phyloP scores from a whole-genome alignment of 257 asterid genomes.

The Parsonsia alboflavescens region DNA sequence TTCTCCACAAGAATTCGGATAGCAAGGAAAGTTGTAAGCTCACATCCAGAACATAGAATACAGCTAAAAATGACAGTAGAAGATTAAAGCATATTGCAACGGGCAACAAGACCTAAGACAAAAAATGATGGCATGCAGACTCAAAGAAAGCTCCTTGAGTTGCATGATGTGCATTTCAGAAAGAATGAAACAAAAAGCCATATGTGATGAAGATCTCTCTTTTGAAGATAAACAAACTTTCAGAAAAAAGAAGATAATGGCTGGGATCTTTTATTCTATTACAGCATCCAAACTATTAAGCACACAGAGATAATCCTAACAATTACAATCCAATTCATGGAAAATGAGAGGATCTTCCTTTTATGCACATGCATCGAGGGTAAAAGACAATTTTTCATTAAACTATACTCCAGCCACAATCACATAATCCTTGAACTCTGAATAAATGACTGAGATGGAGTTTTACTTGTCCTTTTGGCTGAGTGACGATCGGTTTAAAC shows the following conservation, averaged over 20 bases:
- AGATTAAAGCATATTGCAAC: not conserved
- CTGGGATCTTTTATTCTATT: not conserved
- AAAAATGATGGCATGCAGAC: not conserved
- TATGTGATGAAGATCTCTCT: not conserved
- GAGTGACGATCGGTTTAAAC: not conserved
- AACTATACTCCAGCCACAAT: not conserved
- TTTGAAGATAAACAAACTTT: not conserved
- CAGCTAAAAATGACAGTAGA: not conserved
- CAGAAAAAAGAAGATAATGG: not conserved
- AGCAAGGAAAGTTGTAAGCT: not conserved
- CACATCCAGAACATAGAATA: not conserved
- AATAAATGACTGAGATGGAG: not conserved
- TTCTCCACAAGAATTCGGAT: not conserved
- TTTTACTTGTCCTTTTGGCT: not conserved
- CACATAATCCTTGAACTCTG: not conserved
- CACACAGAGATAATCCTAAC: not conserved
- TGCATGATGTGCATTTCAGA: not conserved
- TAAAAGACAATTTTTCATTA: not conserved
- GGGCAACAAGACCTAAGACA: not conserved
- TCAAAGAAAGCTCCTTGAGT: not conserved
- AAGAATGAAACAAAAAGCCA: not conserved
- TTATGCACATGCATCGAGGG: not conserved
- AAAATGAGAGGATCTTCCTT: not conserved
- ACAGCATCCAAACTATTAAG: not conserved
- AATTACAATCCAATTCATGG: not conserved